phyloP scores from a whole-genome alignment of 768 basidiomycete species.

The Leccinum rimulosum region DNA sequence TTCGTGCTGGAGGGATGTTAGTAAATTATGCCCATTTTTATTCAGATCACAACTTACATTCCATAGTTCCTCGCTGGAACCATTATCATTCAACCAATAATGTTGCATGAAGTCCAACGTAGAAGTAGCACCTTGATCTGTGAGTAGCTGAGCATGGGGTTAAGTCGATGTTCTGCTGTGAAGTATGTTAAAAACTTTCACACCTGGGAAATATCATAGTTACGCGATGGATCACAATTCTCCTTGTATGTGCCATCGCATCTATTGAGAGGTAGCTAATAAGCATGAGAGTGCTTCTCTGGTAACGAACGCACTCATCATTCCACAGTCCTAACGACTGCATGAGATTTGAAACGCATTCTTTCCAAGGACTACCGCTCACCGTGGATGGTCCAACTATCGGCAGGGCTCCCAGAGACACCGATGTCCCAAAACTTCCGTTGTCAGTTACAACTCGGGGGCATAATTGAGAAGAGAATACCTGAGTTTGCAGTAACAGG shows the following conservation, averaged over 20 bases:
- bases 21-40: neutral
- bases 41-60: constrained; percentile 40
- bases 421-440: constrained; percentile 70
- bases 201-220: constrained; percentile 45
- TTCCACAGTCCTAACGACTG: constrained; percentile 59
- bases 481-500: constrained; percentile 55
- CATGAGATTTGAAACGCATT: constrained; percentile 2
- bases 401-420: constrained; percentile 56
- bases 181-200: constrained; percentile 4
- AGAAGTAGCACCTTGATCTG: constrained; percentile 52
- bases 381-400: constrained; percentile 80
- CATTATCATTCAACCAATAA: constrained; percentile 64
- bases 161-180: neutral
- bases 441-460: constrained; percentile 1
- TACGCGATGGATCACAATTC: constrained; percentile 42
- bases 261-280: constrained; percentile 31
- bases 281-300: neutral
- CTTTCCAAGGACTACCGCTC: constrained; percentile 13
- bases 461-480: constrained; percentile 12
- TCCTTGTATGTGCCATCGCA: constrained; percentile 46
- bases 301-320: constrained; percentile 44
- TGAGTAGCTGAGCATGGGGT: constrained; percentile 45
- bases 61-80: constrained; percentile 65
- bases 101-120: constrained; percentile 58
- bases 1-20: constrained; percentile 50